Evolutionary conservation across 352 stramenopile species (phyloP).

Genomic region (Phytophthora cryptogea): DNA sequence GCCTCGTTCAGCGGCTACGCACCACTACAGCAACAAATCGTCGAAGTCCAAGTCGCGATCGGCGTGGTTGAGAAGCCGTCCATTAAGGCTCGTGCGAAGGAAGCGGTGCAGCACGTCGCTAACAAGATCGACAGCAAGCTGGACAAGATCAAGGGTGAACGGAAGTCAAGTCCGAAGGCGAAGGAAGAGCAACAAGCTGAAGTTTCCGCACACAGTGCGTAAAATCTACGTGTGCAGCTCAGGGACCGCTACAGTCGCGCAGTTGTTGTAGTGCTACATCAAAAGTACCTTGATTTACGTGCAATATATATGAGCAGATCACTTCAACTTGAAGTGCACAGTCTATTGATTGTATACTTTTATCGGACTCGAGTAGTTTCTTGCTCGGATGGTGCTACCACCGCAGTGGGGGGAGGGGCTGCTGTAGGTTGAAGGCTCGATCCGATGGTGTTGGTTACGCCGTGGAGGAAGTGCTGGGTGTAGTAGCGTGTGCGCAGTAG

Average conservation of each 20-base stretch:
- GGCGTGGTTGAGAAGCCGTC: conserved; percentile 25
- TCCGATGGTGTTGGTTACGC: conserved; percentile 6
- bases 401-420: neutral
- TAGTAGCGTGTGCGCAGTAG: conserved; percentile 73
- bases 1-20: conserved; percentile 28
- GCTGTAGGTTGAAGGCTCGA: conserved; percentile 4
- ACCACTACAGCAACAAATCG: conserved; percentile 28
- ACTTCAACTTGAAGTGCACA: conserved; percentile 17
- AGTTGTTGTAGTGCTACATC: no score
- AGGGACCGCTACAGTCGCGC: no score
- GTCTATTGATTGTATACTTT: conserved; percentile 15
- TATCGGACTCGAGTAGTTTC: conserved; percentile 28
- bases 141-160: conserved; percentile 19
- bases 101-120: conserved; percentile 30
- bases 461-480: conserved; percentile 49
- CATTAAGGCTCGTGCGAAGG: conserved; percentile 29
- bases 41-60: conserved; percentile 12
- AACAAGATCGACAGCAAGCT: conserved; percentile 16
- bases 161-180: conserved; percentile 12
- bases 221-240: neutral
- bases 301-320: neutral
- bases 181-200: conserved; percentile 6
- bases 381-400: conserved; percentile 9
- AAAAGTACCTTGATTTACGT: neutral
- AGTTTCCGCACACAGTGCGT: neutral